These are phyloP conservation scores for Elaphomyces granulatus DNA, from an alignment of 495 filamentous ascomycete species.

Conservation along the genomic window DNA sequence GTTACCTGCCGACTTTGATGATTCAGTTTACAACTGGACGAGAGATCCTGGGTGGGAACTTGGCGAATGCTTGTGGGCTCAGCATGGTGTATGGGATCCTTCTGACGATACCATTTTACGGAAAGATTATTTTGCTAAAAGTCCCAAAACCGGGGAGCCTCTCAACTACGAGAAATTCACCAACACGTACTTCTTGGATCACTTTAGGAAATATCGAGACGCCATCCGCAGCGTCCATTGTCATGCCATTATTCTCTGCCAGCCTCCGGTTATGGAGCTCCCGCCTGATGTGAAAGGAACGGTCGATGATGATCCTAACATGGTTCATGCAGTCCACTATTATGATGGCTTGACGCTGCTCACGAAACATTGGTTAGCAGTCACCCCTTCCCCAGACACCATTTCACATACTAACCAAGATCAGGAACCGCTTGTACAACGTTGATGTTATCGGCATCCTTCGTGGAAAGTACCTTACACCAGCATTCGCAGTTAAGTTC, in stretches of 20 bases:
- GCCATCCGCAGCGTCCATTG: slow-evolving; percentile 62
- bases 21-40: slow-evolving; percentile 78
- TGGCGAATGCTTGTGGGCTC: slow-evolving; percentile 90
- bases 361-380: slow-evolving; percentile 79
- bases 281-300: slow-evolving; percentile 82
- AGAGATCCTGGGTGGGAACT: slow-evolving; percentile 80
- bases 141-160: slow-evolving; percentile 51
- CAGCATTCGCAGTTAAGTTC: slow-evolving; percentile 80
- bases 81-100: slow-evolving; percentile 92
- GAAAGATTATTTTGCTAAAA: slow-evolving; percentile 79
- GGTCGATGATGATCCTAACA: slow-evolving; percentile 69
- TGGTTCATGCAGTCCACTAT: slow-evolving; percentile 89
- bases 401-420: background rate
- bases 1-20: slow-evolving; percentile 68
- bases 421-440: slow-evolving; percentile 82
- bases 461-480: slow-evolving; percentile 72
- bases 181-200: slow-evolving; percentile 74
- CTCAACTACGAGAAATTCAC: slow-evolving; percentile 76
- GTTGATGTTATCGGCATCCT: slow-evolving; percentile 89
- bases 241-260: slow-evolving; percentile 74
- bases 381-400: background rate
- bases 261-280: slow-evolving; percentile 83
- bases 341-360: slow-evolving; percentile 95
- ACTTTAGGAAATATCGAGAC: slow-evolving; percentile 63
- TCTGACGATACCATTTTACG: slow-evolving; percentile 57